phyloP scores from a whole-genome alignment of 2,329 filamentous ascomycete species.

The Acarospora socialis region DNA sequence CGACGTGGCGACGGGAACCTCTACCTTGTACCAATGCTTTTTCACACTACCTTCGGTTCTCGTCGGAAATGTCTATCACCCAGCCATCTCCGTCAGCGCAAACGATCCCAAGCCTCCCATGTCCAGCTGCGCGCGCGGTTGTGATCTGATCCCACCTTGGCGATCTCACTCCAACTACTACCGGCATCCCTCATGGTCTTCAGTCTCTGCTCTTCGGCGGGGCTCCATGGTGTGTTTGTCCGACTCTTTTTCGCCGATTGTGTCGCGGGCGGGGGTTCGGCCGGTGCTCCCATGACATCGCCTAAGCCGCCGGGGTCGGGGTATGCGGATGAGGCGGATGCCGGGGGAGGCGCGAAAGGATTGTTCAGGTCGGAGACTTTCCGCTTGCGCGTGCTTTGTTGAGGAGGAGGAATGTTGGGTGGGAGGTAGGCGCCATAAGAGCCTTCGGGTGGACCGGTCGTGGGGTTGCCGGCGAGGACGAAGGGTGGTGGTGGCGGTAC shows the following conservation, averaged over 20 bases:
- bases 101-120: background rate
- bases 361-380: too few relatives aligned
- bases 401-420: conserved; percentile 7
- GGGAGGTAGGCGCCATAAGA: conserved; percentile 6
- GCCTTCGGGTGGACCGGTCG: conserved; percentile 1
- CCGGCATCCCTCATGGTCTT: conserved; percentile 91
- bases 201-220: conserved; percentile 77
- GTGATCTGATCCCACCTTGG: conserved; percentile 58
- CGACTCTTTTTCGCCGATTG: conserved; percentile 83
- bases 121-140: too few relatives aligned
- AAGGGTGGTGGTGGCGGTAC: conserved; percentile 5
- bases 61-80: conserved; percentile 64
- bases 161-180: conserved; percentile 94
- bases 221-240: conserved; percentile 98
- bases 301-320: conserved; percentile 4
- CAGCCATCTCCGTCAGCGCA: conserved; percentile 13
- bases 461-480: conserved; percentile 1
- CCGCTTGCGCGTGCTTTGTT: conserved; percentile 12
- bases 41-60: conserved; percentile 96
- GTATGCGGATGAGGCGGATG: conserved; percentile 2
- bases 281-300: conserved; percentile 4
- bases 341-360: too few relatives aligned
- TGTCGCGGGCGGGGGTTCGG: conserved; percentile 7
- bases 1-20: conserved; percentile 13
- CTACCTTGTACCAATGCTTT: conserved; percentile 98